Base-by-base conservation (phyloP, 2,329 filamentous ascomycete species). In the Cladosporium sp. region DNA sequence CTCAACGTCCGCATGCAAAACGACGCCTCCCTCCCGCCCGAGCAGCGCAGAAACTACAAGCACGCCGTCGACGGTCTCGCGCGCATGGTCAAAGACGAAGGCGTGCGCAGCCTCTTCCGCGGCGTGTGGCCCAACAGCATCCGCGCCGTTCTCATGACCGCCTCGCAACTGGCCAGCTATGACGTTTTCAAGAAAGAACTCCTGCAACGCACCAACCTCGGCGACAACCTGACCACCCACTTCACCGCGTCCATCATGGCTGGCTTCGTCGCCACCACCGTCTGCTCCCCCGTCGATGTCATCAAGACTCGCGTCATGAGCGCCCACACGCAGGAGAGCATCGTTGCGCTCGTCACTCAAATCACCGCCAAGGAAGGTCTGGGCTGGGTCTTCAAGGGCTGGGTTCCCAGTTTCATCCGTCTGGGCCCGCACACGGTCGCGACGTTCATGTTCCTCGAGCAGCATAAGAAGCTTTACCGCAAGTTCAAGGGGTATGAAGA, bases 1-100 rank as follows among this genome's bases (percentile, higher is more conserved):
- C 78, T 96, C 64, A 99, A 99, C 71, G 93, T 99, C 43, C 89
- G 93, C 58, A 99, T 99, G 93, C 93, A 99, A 73, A 89, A 95
- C 71, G 93, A 86, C 61, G 85, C 88, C 2, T 83, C 89, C 0
- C 81, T 96, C 1, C 87, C 90, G 0, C 63, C 73, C 1, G 78
- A 79, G 4, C 75, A 95, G 64, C 83, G 89, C 42, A 82, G 92
- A 51, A 93, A 95, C 70, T 99, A 99, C 74, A 85, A 83, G 56
- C 81, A 97, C 68, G 93, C 91, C 3, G 69, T 96, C 42, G 85
- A 97, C 66, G 93, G 93, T 22, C 76, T 97, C 62, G 72, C 87
- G 20, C 84, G 89, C 57, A 96, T 97, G 88, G 80, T 85, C n/a
- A 80, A 85, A 50, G 83, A 89, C 58, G 93, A 99, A 71, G 93